Evolutionary conservation across 2,329 filamentous ascomycete genomes (phyloP), one percentile per base, ranked within the genome.

Genomic region (Aschersonia sp.): DNA sequence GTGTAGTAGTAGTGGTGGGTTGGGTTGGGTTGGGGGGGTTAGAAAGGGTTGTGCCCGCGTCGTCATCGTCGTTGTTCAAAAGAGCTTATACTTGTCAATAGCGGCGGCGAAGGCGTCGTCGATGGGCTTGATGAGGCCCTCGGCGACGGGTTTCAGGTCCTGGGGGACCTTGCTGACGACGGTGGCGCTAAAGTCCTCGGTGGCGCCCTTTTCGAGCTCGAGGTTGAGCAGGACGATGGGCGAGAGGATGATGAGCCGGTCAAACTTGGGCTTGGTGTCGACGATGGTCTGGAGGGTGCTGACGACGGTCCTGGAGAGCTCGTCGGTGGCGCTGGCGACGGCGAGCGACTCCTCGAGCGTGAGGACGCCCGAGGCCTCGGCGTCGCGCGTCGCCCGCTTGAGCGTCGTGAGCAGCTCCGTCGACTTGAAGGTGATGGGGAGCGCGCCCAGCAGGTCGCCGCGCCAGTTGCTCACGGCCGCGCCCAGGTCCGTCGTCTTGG

Each of bases 181-280:
- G 0, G 62, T 63, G 3, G 49, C 50, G 40, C 62, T 63, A 41
- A 71, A 63, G 8, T 65, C 58, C 30, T 56, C 55, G 0, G 67
- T 67, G 0, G 69, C 66, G 1, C 54, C 51, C 54, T 65, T 62
- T 58, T 73, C 60, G 6, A 62, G 49, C 48, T 65, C 54, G 30
- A 76, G 53, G 49, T 65, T 67, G 12, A 68, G 42, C 40, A 70
- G 56, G 37, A 74, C 69, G 37, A 70, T 54, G 0, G 69, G 67
- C 44, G 58, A 62, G 30, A 73, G 61, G 37, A 73, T 52, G 1
- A 69, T 46, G 5, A 71, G 54, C 40, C 58, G 57, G 52, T 71
- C 65, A 49, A 74, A 74, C 51, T 69, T 66, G 22, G 56, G 60
- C 57, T 71, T 70, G 31, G 61, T 55, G 9, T 49, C 54, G 49